Evolutionary conservation across 805 yeast species (phyloP), one percentile per base, ranked within the genome.

Genomic region (Myxozyma neglecta): DNA sequence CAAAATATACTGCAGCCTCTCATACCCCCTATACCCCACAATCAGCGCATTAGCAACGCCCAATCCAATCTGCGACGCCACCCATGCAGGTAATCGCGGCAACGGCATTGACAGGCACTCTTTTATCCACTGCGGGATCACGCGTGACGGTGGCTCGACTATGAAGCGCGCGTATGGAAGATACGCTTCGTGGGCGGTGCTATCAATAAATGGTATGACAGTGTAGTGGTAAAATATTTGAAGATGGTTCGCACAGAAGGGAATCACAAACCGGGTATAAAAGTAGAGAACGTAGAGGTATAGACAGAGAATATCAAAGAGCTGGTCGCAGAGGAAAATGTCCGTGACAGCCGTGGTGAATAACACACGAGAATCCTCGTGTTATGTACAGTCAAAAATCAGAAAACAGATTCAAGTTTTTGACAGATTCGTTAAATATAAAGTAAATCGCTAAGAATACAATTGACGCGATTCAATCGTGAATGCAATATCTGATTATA

Each of bases 31-130:
- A 44, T 63, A 63, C 20, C 67, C 65, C 14, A 63, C 43, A 39
- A 56, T 46, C 46, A 63, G 16, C 43, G 66, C 59, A 32, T 61
- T 63, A 13, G 65, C 65, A 16, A 63, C 56, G 14, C 66, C 66
- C 49, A 63, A 53, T 10, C 66, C 66, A 32, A 63, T 53, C 49
- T 61, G 66, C 9, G 66, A 52, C 7, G 66, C 66, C 8, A 57
- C 45, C 66, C 66, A 63, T 7, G 55, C 51, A 1, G 66, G 66
- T 35, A 63, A 18, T 18, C 29, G 36, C 29, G 66, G 66, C 9
- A 52, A 10, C 32, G 66, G 66, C 65, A 63, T 62, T 29, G 40
- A 29, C 18, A 57, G 48, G 9, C 57, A 53, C 10, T 34, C 35
- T 37, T 46, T 37, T 4, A 43, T 32, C 42, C 54, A 36, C 60